Base-by-base conservation (phyloP, 1,284 basidiomycete species). In the Mycosarcoma maydis region DNA sequence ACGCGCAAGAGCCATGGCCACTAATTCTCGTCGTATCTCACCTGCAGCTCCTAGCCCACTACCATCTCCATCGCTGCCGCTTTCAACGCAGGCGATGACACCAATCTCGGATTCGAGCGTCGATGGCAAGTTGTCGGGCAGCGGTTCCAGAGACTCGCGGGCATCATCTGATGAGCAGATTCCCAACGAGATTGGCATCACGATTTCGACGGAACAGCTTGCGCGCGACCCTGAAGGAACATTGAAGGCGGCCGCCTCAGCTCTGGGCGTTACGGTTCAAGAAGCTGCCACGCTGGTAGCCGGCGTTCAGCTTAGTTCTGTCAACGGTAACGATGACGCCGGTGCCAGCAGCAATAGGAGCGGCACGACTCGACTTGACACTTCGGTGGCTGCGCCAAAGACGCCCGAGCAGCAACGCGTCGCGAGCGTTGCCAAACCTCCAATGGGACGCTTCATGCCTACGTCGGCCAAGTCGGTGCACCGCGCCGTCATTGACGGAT, bases 401-500 rank as follows among this genome's bases (percentile, higher is more conserved):
- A 62, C 62, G 14, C 66, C 71, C 19, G 71, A 66, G 14, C 57
- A 59, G 34, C 60, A 54, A 23, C 71, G 66, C 20, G 32, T 42
- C 27, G 36, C 57, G 32, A 56, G 49, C 30, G 22, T 50, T 19
- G 47, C 44, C 33, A 76, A 73, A 22, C 77, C 77, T 8, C 65
- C 69, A 48, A 79, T 79, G 77, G 77, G 77, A 16, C 65, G 70
- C 38, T 79, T 79, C 41, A 76, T 77, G 56, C 77, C 77, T 6
- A 72, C 77, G 0, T 68, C 62, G 5, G 68, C 76, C 34, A 77
- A 77, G 48, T 73, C 76, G 11, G 70, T 79, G 3, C 78, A 80
- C 42, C 75, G 80, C 13, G 80, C 80, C 10, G 79, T 81, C 34
- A 78, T 81, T 29, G 78, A 81, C 41, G 80, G 80, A 2, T 76